These are phyloP conservation scores for Thozetella sp. DNA, from an alignment of 495 filamentous ascomycete genomes.

Conservation along the genomic window DNA sequence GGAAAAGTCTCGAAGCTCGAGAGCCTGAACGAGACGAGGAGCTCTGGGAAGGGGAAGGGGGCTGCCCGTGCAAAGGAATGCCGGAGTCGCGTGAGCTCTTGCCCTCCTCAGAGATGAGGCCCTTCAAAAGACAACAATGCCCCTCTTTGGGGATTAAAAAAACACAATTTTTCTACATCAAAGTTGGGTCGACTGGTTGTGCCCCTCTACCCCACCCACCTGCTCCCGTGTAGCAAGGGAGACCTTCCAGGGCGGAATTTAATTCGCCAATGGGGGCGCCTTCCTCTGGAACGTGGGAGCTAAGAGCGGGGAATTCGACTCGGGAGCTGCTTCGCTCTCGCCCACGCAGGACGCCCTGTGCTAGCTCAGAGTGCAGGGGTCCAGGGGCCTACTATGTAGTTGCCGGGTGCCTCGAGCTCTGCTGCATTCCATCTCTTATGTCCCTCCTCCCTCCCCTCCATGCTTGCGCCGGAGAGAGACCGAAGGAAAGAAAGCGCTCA, in stretches of 20 bases:
- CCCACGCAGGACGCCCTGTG: no score
- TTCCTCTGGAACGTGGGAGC: slow-evolving; percentile 22
- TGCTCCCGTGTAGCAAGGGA: background rate
- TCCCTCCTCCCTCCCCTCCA: background rate
- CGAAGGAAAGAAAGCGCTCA: background rate
- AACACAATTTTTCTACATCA: background rate
- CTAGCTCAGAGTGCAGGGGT: no score
- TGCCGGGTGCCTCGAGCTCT: slow-evolving; percentile 1
- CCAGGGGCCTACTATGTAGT: background rate
- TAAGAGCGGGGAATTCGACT: slow-evolving; percentile 8
- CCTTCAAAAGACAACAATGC: no score
- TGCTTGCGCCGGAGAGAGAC: background rate
- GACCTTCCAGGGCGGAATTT: background rate
- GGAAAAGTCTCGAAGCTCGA: no score
- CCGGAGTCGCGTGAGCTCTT: no score
- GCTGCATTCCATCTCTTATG: background rate
- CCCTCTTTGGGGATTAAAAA: background rate
- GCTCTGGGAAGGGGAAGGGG: no score
- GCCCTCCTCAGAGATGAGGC: no score
- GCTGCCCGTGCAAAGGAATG: no score
- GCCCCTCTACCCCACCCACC: background rate
- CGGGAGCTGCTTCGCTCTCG: background rate
- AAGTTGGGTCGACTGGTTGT: background rate
- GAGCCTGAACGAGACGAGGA: no score
- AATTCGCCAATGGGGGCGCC: slow-evolving; percentile 27